Conservation (phyloP, 306 rosid genomes). For the Quercus rubra region DNA sequence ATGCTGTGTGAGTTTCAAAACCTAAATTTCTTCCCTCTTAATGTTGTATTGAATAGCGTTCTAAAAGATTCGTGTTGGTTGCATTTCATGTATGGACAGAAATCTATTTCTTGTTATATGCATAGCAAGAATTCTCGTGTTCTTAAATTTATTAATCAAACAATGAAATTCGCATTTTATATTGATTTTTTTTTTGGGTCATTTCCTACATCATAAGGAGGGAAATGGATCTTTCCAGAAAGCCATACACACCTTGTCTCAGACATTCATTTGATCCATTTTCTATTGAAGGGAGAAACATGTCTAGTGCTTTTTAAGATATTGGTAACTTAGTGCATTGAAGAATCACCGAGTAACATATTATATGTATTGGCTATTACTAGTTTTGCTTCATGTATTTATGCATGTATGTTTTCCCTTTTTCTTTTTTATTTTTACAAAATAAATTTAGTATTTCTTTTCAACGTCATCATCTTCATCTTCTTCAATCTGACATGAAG, state of each 20-base stretch:
- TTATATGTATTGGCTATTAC: background rate
- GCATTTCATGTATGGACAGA: slow-evolving; percentile 1
- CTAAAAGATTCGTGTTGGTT: slow-evolving; percentile 7
- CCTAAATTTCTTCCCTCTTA: background rate
- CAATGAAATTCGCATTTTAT: background rate
- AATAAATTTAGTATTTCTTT: background rate
- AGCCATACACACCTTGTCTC: background rate
- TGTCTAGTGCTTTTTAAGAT: background rate
- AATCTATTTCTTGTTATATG: background rate
- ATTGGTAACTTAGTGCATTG: background rate
- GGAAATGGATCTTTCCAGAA: background rate
- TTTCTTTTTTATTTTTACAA: background rate
- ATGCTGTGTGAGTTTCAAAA: slow-evolving; percentile 72
- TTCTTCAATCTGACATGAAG: background rate
- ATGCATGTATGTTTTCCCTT: background rate
- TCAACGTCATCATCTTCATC: background rate
- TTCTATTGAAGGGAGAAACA: background rate
- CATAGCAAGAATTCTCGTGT: background rate
- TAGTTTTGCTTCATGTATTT: background rate
- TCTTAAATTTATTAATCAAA: background rate
- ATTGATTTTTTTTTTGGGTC: background rate
- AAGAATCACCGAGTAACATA: background rate
- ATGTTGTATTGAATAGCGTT: slow-evolving; percentile 18
- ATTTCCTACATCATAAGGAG: background rate
- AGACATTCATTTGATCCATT: background rate